Base-by-base conservation (phyloP, 768 basidiomycete genomes). In the Rhizopogon sp. region DNA sequence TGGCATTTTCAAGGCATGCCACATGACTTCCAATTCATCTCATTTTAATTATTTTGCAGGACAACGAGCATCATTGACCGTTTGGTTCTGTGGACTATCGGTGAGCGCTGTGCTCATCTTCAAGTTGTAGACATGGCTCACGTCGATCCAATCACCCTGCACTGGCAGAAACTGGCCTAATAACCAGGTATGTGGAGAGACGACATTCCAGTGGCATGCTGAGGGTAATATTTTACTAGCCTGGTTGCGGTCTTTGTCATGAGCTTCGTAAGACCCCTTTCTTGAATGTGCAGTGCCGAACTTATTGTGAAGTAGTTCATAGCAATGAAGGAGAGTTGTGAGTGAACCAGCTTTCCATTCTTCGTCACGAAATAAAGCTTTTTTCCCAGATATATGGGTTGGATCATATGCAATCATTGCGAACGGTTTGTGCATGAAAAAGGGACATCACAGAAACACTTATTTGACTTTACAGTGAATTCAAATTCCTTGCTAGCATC, bases 261-360 rank as follows among this genome's bases (percentile, higher is more conserved):
- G 42, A 43, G 22, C 20, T 43, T 22, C 42, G 42, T 43, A 43
- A 43, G 42, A 43, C 2, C 11, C 13, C 20, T 43, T 43, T 43
- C 42, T 43, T 43, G 20, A 8, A 22, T 11, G 11, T 8, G n/a
- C 20, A 13, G 20, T 22, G 20, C 42, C 42, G 5, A 43, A 43
- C 35, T 51, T 9, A 51, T 17, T 41, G 17, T 51, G 54, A 39
- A 28, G 17, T 25, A 53, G 52, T 53, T 53, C n/a, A 5, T 53
- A 17, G 17, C 43, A 20, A 49, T 53, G 52, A 31, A 29, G 28
- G 20, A 53, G 6, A 53, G 45, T 17, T 53, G 52, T 53, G 6
- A 31, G 52, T 22, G 8, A 22, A 35, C 5, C 8, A 14, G 47
- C 33, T 16, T 16, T 41, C 14, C 22, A 5, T 37, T 9, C 33